These are phyloP conservation scores for Rhizopogon salebrosus DNA, from an alignment of 768 basidiomycete genomes.

Conservation along the genomic window DNA sequence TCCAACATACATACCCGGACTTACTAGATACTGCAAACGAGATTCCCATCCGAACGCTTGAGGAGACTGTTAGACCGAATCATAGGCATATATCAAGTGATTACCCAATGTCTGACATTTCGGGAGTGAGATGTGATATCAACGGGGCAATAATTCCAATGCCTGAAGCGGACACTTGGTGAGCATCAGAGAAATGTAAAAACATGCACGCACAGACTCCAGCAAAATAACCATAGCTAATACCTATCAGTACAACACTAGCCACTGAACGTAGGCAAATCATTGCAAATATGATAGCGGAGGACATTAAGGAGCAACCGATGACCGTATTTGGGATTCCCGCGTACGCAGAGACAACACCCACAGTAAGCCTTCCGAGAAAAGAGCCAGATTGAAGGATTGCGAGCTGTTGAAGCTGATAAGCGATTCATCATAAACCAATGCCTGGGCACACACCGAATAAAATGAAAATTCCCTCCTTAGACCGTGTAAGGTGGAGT, in stretches of 20 bases:
- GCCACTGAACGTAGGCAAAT: constrained; percentile 34
- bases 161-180: constrained; percentile 17
- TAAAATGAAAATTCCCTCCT: constrained; percentile 46
- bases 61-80: neutral
- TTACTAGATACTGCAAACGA: constrained; percentile 41
- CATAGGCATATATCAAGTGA: too few relatives aligned
- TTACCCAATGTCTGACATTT: constrained; percentile 48
- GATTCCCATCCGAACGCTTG: constrained; percentile 37
- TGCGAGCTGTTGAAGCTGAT: constrained; percentile 31
- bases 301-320: constrained; percentile 26
- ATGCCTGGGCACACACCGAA: constrained; percentile 30
- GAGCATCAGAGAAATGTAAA: neutral
- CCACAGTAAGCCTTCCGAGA: constrained; percentile 41
- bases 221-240: constrained; percentile 45
- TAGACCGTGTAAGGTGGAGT: constrained; percentile 45
- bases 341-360: constrained; percentile 32
- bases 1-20: constrained; percentile 21
- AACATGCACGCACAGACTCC: constrained; percentile 28
- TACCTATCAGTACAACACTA: constrained; percentile 36
- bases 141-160: constrained; percentile 39
- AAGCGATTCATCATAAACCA: neutral
- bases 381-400: constrained; percentile 48
- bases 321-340: constrained; percentile 42
- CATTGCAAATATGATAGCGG: constrained; percentile 39
- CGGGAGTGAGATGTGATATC: constrained; percentile 37